Evolutionary conservation across 192 early-diverging fungal genomes (phyloP).

Genomic region (Linnemannia schmuckeri): DNA sequence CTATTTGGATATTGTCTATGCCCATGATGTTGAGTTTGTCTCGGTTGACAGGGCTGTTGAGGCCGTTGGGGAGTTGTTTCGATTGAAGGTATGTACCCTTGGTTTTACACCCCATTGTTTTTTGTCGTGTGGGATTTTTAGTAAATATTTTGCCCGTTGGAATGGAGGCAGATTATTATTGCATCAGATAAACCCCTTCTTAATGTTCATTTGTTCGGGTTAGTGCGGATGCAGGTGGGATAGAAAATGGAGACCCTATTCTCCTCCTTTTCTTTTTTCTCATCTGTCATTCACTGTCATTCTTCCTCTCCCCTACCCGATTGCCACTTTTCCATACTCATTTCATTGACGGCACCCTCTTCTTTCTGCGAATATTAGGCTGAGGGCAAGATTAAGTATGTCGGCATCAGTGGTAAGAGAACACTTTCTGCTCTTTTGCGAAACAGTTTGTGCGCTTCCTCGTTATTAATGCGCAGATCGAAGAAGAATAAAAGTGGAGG

Average conservation of each 20-base stretch:
- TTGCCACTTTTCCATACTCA: too few species aligned
- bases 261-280: background rate
- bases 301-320: too few species aligned
- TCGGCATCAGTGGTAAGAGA: constrained; percentile 74
- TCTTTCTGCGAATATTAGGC: constrained; percentile 20
- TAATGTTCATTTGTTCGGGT: background rate
- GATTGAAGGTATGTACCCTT: constrained; percentile 60
- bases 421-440: background rate
- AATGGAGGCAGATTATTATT: background rate
- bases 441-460: too few species aligned
- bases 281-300: too few species aligned
- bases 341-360: background rate
- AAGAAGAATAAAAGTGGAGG: background rate
- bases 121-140: background rate
- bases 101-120: background rate
- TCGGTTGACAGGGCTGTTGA: constrained; percentile 64
- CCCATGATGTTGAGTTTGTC: constrained; percentile 88
- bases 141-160: background rate
- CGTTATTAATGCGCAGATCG: background rate
- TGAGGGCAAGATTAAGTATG: constrained; percentile 71
- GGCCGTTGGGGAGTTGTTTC: constrained; percentile 61
- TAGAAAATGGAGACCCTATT: background rate
- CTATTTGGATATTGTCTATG: constrained; percentile 79
- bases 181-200: constrained; percentile 4
- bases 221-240: background rate